Evolutionary conservation across 768 basidiomycete species (phyloP).

Genomic region (Amanita thiersii): DNA sequence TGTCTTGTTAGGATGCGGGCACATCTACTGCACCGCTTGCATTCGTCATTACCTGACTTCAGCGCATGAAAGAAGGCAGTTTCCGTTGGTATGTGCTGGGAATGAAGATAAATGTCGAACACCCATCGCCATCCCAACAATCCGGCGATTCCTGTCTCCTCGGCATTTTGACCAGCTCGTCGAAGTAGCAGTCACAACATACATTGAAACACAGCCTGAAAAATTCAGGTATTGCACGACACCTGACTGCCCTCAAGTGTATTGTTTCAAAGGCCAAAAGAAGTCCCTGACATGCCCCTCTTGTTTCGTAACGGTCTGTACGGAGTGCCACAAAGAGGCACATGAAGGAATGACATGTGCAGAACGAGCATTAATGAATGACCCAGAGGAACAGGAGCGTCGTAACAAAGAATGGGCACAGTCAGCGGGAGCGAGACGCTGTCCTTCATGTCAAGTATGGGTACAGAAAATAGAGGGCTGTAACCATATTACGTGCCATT

Average conservation of each 20-base stretch:
- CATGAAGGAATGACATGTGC: slow-evolving; percentile 46
- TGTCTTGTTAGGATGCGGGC: slow-evolving; percentile 2
- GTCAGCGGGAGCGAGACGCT: slow-evolving; percentile 32
- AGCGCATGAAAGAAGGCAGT: slow-evolving; percentile 5
- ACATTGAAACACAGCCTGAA: slow-evolving; percentile 34
- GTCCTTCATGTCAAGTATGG: slow-evolving; percentile 35
- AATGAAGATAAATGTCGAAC: slow-evolving; percentile 4
- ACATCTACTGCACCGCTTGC: slow-evolving; percentile 7
- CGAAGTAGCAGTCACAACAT: slow-evolving; percentile 33
- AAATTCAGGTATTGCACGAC: slow-evolving; percentile 48
- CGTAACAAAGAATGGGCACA: slow-evolving; percentile 31
- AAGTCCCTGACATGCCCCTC: slow-evolving; percentile 38
- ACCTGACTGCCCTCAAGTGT: slow-evolving; percentile 46
- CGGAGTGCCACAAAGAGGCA: slow-evolving; percentile 37
- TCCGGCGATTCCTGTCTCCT: slow-evolving; percentile 29
- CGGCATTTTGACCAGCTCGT: slow-evolving; percentile 33
- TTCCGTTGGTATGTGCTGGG: slow-evolving; percentile 6
- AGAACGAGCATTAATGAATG: slow-evolving; percentile 20
- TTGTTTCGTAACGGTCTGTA: slow-evolving; percentile 41
- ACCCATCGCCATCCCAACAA: slow-evolving; percentile 30
- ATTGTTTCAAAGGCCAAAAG: slow-evolving; percentile 16
- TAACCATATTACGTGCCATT: slow-evolving; percentile 46
- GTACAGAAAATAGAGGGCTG: slow-evolving; percentile 47
- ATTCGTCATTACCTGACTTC: slow-evolving; percentile 3
- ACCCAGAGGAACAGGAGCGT: slow-evolving; percentile 34